Base-by-base conservation (phyloP, 345 rosid genomes). In the Erysimum cheiranthoides region DNA sequence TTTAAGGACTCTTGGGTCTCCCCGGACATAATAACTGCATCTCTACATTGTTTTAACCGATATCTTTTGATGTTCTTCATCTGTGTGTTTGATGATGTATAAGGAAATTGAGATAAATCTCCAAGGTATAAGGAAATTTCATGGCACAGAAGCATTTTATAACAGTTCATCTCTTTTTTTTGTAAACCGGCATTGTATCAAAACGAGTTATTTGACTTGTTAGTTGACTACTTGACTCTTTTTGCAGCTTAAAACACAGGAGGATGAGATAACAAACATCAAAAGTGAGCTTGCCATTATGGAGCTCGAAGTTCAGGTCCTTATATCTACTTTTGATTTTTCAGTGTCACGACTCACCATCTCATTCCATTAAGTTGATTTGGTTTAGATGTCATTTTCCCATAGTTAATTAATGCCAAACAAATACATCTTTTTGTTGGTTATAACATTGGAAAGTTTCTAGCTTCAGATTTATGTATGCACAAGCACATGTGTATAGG, bases 271-370 rank as follows among this genome's bases (percentile, higher is more conserved):
- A 73, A 66, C 79, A 45, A 83, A 74, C 83, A 90, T 88, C 85
- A 91, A 91, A 85, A 81, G 85, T 4, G 93, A 91, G 57, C 89
- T 94, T 80, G 93, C 96, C 56, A 81, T 85, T 31, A 75, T 87
- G 90, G 98, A 94, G 82, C 86, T 84, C 53, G 93, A 94, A 80
- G 66, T 87, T 76, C 89, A 92, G 98, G 98, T 91, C 67, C 10
- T n/a, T 62, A 32, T 14, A 54, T 61, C 28, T 58, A 30, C 49
- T 57, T 35, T 35, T 0, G 12, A 13, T 3, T 16, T 57, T 25
- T 6, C 49, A 52, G 27, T 63, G 31, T 57, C 75, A 46, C 13
- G 18, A 18, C 63, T 58, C 56, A 32, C 25, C 42, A 42, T 61
- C 60, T 47, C 47, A n/a, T 64, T 40, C 34, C 34, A 16, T 63